Conservation (phyloP, 495 filamentous ascomycete species). For the Letharia lupina region DNA sequence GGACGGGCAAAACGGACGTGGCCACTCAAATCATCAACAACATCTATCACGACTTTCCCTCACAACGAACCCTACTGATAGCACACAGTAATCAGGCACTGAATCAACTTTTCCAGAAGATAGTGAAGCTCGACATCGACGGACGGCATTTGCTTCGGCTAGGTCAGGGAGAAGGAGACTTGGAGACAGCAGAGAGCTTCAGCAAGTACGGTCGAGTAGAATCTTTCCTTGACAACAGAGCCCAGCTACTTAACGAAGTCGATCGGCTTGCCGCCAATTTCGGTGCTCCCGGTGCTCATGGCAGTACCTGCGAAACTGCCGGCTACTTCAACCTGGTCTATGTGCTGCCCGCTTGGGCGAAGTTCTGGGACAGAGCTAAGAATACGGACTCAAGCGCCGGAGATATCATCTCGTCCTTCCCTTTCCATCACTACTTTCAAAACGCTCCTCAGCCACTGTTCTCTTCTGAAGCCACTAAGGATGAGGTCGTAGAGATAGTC, state of each 20-base stretch:
- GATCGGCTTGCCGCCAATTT: slow-evolving; percentile 76
- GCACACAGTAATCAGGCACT: slow-evolving; percentile 97
- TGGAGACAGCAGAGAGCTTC: slow-evolving; percentile 78
- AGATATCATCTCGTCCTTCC: slow-evolving; percentile 67
- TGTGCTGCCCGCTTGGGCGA: slow-evolving; percentile 78
- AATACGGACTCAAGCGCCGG: slow-evolving; percentile 40
- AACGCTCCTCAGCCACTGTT: slow-evolving; percentile 85
- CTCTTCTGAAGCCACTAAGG: slow-evolving; percentile 50
- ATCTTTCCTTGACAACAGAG: slow-evolving; percentile 86
- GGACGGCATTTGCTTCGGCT: slow-evolving; percentile 87
- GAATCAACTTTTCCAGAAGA: slow-evolving; percentile 99
- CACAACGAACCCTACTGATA: slow-evolving; percentile 83
- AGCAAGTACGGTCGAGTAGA: slow-evolving; percentile 95
- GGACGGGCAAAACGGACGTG: slow-evolving; percentile 97
- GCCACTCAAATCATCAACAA: slow-evolving; percentile 98
- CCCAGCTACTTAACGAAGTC: slow-evolving; percentile 72
- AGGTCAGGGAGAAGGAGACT: slow-evolving; percentile 90
- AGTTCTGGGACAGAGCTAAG: slow-evolving; percentile 60
- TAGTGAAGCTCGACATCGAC: slow-evolving; percentile 88
- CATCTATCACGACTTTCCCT: slow-evolving; percentile 95
- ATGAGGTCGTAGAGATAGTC: slow-evolving; percentile 66
- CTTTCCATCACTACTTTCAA: slow-evolving; percentile 83
- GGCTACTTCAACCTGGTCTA: slow-evolving; percentile 94
- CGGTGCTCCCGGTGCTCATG: slow-evolving; percentile 80
- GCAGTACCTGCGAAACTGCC: slow-evolving; percentile 91